Percentiles rank a stretch among this genome's conserved stretches.
Evolutionary conservation across 2,329 filamentous ascomycete species (phyloP).

Genomic region (Neofusicoccum kwambonambiense): DNA sequence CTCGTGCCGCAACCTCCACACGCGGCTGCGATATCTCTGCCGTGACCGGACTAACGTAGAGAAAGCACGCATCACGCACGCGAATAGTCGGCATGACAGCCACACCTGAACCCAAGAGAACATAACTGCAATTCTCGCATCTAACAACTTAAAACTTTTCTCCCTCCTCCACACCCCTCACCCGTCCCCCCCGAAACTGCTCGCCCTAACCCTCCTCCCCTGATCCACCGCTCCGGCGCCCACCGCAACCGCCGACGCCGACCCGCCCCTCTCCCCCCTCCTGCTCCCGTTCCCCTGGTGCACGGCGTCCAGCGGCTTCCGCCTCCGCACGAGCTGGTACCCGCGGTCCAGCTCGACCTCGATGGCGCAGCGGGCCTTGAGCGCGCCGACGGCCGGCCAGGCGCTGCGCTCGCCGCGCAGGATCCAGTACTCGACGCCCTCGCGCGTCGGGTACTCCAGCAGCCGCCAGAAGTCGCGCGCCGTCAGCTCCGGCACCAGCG

Average conservation of each 20-base stretch:
- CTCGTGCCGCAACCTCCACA: too few species aligned
- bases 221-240: not conserved
- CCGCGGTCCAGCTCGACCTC: slow-evolving; percentile 85
- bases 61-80: too few species aligned
- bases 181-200: slow-evolving; percentile 17
- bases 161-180: not conserved
- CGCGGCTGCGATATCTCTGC: too few species aligned
- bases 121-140: too few species aligned
- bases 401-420: slow-evolving; percentile 79
- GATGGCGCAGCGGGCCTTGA: slow-evolving; percentile 78
- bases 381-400: slow-evolving; percentile 82
- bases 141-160: too few species aligned
- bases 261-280: not conserved
- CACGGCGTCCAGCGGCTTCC: slow-evolving; percentile 45
- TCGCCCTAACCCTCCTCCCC: slow-evolving; percentile 12
- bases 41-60: too few species aligned
- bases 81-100: too few species aligned
- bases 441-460: slow-evolving; percentile 77
- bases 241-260: not conserved
- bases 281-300: not conserved
- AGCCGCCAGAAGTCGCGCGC: slow-evolving; percentile 71
- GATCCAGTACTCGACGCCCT: slow-evolving; percentile 82
- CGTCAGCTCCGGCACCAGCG: slow-evolving; percentile 76
- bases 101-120: too few species aligned
- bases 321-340: slow-evolving; percentile 73